Evolutionary conservation across 139 green algal species (phyloP).

Genomic region (Auxenochlorella protothecoides): DNA sequence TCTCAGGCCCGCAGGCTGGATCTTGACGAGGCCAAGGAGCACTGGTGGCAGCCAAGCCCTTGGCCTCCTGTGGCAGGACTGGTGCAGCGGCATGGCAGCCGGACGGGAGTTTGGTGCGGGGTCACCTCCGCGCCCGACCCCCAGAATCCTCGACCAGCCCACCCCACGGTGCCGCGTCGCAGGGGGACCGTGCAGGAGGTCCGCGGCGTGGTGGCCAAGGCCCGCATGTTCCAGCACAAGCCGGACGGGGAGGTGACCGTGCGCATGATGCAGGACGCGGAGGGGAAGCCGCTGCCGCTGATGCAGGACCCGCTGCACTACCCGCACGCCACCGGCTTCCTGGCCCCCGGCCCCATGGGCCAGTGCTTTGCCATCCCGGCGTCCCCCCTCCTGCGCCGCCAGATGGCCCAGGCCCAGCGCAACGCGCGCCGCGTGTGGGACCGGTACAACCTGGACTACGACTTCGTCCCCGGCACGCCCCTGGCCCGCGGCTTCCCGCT

Average conservation of each 20-base stretch:
- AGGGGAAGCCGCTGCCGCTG: slow-evolving; percentile 47
- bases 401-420: slow-evolving; percentile 44
- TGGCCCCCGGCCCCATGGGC: slow-evolving; percentile 69
- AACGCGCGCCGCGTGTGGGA: slow-evolving; percentile 34
- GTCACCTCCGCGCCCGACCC: too few species aligned
- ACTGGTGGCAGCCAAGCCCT: neutral
- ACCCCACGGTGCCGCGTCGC: slow-evolving; percentile 3
- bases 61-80: neutral
- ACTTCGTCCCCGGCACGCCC: slow-evolving; percentile 46
- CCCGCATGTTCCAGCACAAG: slow-evolving; percentile 83
- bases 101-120: too few species aligned
- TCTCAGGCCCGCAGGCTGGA: neutral
- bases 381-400: neutral
- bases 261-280: slow-evolving; percentile 61
- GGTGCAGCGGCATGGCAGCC: too few species aligned
- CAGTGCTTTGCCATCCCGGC: slow-evolving; percentile 56
- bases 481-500: slow-evolving; percentile 52
- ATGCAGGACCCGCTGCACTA: slow-evolving; percentile 86
- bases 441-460: slow-evolving; percentile 70
- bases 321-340: slow-evolving; percentile 75
- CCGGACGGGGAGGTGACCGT: slow-evolving; percentile 76
- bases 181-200: slow-evolving; percentile 71
- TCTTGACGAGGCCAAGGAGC: neutral
- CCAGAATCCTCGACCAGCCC: neutral
- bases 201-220: slow-evolving; percentile 54